These are phyloP conservation scores for Zymoseptoria tritici DNA, from an alignment of 2,329 filamentous ascomycete genomes.

Conservation along the genomic window DNA sequence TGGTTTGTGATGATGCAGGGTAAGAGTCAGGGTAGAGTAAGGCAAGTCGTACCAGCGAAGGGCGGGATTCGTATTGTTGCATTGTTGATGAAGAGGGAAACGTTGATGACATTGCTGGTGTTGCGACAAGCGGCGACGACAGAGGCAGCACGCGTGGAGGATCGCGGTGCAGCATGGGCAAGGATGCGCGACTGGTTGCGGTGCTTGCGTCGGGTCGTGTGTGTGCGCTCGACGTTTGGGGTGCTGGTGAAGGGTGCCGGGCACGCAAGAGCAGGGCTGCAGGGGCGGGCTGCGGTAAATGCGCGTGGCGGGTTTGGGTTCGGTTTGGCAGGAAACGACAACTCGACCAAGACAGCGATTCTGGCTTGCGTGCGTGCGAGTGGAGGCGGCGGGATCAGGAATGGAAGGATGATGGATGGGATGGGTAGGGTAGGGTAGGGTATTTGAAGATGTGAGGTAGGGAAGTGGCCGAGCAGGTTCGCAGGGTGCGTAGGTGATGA, in stretches of 20 bases:
- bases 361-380: not conserved
- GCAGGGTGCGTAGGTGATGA: not conserved
- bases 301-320: not conserved
- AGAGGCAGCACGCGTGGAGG: not conserved
- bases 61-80: not conserved
- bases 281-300: not conserved
- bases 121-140: not conserved
- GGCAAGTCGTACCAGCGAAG: not conserved
- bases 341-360: not conserved
- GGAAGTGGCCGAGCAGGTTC: not conserved
- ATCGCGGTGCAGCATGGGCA: not conserved
- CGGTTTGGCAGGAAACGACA: not conserved
- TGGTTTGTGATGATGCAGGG: not conserved
- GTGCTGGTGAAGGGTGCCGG: not conserved
- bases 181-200: not conserved
- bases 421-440: not conserved
- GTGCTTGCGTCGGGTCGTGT: not conserved
- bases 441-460: not conserved
- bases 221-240: not conserved
- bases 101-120: not conserved
- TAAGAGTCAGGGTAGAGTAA: not conserved
- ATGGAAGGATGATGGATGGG: not conserved
- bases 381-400: not conserved
- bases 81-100: not conserved
- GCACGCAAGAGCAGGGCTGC: not conserved